Evolutionary conservation across 192 early-diverging fungal genomes (phyloP).

Genomic region (Phycomyces nitens): DNA sequence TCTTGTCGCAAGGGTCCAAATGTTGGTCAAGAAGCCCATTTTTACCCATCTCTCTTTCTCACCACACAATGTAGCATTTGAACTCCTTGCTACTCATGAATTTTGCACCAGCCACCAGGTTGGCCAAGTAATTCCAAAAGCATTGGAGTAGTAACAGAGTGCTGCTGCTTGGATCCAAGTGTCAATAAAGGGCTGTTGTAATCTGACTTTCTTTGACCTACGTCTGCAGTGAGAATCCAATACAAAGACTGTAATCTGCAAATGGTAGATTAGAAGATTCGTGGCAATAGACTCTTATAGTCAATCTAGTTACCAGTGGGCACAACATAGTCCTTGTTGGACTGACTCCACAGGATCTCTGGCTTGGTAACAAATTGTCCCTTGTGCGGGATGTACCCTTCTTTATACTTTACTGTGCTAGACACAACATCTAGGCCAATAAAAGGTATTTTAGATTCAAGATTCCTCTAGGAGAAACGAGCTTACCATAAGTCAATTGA

Average conservation of each 20-base stretch:
- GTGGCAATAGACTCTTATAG: background rate
- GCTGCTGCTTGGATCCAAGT: conserved; percentile 23
- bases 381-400: conserved; percentile 27
- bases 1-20: too few relatives aligned
- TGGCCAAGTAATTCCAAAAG: conserved; percentile 47
- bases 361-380: conserved; percentile 20
- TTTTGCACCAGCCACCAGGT: conserved; percentile 35
- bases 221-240: conserved; percentile 43
- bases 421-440: conserved; percentile 27
- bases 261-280: background rate
- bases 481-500: conserved; percentile 35
- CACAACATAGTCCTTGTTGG: conserved; percentile 7
- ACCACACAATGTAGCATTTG: conserved; percentile 40
- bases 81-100: conserved; percentile 49
- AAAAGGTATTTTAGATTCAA: background rate
- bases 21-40: too few relatives aligned
- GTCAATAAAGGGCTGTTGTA: background rate
- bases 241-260: conserved; percentile 35
- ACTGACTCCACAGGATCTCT: conserved; percentile 22
- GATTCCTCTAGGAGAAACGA: background rate
- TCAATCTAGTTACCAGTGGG: conserved; percentile 28
- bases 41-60: background rate
- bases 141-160: conserved; percentile 43
- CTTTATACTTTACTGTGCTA: conserved; percentile 34
- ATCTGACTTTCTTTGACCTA: too few relatives aligned